These are phyloP conservation scores for Phragmites australis DNA, from an alignment of 176 grass and related monocot species.

Conservation along the genomic window DNA sequence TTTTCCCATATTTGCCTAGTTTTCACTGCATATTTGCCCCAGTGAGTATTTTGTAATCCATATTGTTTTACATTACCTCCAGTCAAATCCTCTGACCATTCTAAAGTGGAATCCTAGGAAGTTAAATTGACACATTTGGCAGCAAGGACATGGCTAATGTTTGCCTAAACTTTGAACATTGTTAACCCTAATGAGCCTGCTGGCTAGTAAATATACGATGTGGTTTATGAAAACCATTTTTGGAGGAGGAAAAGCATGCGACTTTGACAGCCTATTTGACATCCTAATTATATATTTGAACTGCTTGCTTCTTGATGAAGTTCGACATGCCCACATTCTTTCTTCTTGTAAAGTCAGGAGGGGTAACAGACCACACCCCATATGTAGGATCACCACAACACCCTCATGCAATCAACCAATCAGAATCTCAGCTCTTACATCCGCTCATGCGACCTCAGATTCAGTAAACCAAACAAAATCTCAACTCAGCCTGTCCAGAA, in stretches of 20 bases:
- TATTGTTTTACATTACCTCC: background rate
- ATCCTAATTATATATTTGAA: background rate
- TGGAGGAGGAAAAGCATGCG: constrained; percentile 8
- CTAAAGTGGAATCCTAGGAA: constrained; percentile 12
- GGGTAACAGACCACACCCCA: too few relatives aligned
- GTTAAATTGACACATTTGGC: constrained; percentile 19
- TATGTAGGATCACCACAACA: too few relatives aligned
- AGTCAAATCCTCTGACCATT: background rate
- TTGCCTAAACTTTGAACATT: constrained; percentile 15
- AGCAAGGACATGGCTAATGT: background rate
- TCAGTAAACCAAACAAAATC: too few relatives aligned
- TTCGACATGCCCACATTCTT: background rate
- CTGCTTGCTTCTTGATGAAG: background rate
- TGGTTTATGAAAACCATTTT: constrained; percentile 1
- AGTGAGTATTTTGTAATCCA: background rate
- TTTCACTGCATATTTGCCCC: too few relatives aligned
- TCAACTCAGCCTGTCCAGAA: too few relatives aligned
- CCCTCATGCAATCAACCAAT: too few relatives aligned
- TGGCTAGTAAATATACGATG: constrained; percentile 18
- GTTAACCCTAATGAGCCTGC: background rate
- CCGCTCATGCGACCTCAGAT: too few relatives aligned
- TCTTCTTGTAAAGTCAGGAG: too few relatives aligned
- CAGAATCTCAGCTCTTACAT: too few relatives aligned
- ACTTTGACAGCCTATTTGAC: background rate
- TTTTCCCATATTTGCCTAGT: background rate